Conservation (phyloP, 2,329 filamentous ascomycete genomes). For the Scedosporium aurantiacum region DNA sequence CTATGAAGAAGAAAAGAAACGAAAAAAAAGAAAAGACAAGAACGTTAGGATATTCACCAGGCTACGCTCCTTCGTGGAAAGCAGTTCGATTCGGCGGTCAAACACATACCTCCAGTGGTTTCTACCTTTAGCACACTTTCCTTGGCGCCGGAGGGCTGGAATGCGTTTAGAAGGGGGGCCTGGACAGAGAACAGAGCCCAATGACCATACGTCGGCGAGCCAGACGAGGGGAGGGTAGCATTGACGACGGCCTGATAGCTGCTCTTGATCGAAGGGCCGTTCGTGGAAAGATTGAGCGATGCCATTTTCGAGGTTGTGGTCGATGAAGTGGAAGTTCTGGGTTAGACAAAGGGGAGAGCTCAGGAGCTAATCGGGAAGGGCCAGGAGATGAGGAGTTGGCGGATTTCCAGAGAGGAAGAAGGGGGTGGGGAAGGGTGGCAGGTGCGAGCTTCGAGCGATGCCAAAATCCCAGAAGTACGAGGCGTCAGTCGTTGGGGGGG, state of each 20-base stretch:
- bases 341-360: neutral
- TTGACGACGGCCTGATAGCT: slow-evolving; percentile 56
- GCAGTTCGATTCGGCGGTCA: no score
- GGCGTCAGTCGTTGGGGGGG: neutral
- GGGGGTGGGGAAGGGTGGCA: neutral
- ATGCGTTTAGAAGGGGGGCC: slow-evolving; percentile 83
- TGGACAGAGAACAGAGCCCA: slow-evolving; percentile 94
- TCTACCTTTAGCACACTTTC: slow-evolving; percentile 95
- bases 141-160: slow-evolving; percentile 75
- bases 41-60: slow-evolving; percentile 1
- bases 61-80: no score
- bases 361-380: neutral
- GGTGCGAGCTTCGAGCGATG: neutral
- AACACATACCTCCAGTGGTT: slow-evolving; percentile 62
- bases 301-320: slow-evolving; percentile 45
- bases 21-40: neutral
- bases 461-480: neutral
- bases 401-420: neutral
- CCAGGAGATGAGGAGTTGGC: neutral
- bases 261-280: slow-evolving; percentile 75
- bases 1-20: slow-evolving; percentile 30
- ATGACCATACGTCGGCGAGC: slow-evolving; percentile 74
- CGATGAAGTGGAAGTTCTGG: neutral
- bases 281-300: slow-evolving; percentile 67
- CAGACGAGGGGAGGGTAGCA: slow-evolving; percentile 36